Evolutionary conservation across 2,329 filamentous ascomycete species (phyloP).

Genomic region (Helotiales sp.): DNA sequence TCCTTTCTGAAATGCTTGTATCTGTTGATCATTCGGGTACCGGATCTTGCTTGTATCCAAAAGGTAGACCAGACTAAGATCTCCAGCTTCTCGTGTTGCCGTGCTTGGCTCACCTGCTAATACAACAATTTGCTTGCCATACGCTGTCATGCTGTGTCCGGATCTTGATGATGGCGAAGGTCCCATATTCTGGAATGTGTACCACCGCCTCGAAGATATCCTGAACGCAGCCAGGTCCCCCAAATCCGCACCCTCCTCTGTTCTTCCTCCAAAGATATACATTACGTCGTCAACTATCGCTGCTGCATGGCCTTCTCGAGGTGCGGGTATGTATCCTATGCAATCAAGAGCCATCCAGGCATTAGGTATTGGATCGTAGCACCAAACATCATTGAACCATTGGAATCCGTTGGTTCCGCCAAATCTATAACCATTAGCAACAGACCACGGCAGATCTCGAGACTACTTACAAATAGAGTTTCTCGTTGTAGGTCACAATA

Average conservation of each 20-base stretch:
- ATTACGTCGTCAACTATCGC: constrained; percentile 95
- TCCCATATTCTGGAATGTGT: constrained; percentile 99
- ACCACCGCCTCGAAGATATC: constrained; percentile 86
- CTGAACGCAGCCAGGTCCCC: constrained; percentile 89
- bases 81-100: constrained; percentile 74
- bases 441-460: neutral
- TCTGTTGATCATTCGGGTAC: constrained; percentile 75
- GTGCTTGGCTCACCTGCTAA: constrained; percentile 94
- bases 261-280: constrained; percentile 97
- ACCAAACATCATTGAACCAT: constrained; percentile 99
- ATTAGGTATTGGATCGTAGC: constrained; percentile 82
- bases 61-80: constrained; percentile 86
- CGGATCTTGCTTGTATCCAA: constrained; percentile 95
- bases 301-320: constrained; percentile 91
- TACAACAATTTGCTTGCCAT: constrained; percentile 89
- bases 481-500: constrained; percentile 88
- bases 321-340: constrained; percentile 93
- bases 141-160: constrained; percentile 96
- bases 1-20: constrained; percentile 36
- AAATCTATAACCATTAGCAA: constrained; percentile 59
- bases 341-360: constrained; percentile 88
- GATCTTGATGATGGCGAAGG: constrained; percentile 91
- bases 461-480: constrained; percentile 78
- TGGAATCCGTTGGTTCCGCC: constrained; percentile 93
- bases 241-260: constrained; percentile 87